Evolutionary conservation across 1,284 basidiomycete genomes (phyloP), one percentile per base, ranked within the genome.

Genomic region (Pseudozyma thailandica): DNA sequence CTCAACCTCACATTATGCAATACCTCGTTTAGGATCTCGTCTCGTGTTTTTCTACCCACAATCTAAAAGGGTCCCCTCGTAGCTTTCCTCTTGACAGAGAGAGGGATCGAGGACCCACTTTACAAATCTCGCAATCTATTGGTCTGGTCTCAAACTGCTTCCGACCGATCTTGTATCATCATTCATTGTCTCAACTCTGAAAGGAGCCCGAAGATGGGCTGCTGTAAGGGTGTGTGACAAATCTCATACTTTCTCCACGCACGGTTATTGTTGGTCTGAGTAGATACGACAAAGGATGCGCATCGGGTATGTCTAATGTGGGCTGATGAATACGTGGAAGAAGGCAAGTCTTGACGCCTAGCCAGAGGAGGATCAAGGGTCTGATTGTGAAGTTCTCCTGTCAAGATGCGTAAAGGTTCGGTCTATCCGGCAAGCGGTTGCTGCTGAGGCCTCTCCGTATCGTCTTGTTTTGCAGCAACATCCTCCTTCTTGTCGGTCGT

Each of bases 1-100:
- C 37, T 6, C 37, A 26, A 31, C 31, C 30, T 21, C n/a, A 39
- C 42, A 61, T 41, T 23, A 42, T 44, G 47, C 46, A 39, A 25
- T 30, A 45, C 54, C 27, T 48, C 23, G 37, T 41, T 26, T 59
- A 51, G 63, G 63, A 59, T 55, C 35, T 35, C 8, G 4, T 46
- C 20, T 41, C 27, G 15, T 42, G 31, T 13, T 45, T 30, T 38
- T 44, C 47, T 43, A 54, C 50, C 44, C 38, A 30, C 28, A 48
- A 50, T 41, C 59, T 39, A 30, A 50, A 49, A 42, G 56, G 39
- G 26, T 30, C 18, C 9, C n/a, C 21, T 27, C 20, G 2, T 10
- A 51, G 31, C 20, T 20, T 12, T 37, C 21, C 25, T 45, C n/a
- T 35, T 7, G 20, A 41, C 12, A 41, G 16, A 38, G 20, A 18